These are phyloP conservation scores for Luffa aegyptiaca DNA, from an alignment of 306 rosid genomes.

Conservation along the genomic window DNA sequence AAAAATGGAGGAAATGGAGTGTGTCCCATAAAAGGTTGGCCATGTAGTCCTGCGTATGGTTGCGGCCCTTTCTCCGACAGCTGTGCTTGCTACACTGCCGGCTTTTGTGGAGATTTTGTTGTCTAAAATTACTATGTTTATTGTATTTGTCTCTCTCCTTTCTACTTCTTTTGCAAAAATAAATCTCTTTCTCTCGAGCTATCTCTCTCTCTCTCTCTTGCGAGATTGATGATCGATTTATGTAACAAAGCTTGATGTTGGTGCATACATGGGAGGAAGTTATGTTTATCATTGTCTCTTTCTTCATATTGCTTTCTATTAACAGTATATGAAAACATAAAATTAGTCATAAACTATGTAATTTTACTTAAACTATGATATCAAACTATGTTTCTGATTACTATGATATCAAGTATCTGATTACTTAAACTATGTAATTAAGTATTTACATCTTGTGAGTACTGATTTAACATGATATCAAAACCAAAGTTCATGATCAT, in stretches of 20 bases:
- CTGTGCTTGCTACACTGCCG: not conserved
- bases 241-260: not conserved
- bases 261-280: not conserved
- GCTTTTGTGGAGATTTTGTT: not conserved
- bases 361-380: no score
- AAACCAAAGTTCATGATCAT: no score
- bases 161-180: not conserved
- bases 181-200: not conserved
- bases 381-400: no score
- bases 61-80: not conserved
- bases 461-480: no score
- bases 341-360: no score
- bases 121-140: not conserved
- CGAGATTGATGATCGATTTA: not conserved
- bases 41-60: not conserved
- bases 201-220: not conserved
- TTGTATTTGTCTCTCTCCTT: not conserved
- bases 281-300: not conserved
- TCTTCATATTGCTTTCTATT: not conserved
- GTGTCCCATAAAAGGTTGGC: not conserved
- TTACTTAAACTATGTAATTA: no score
- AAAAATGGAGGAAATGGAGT: not conserved
- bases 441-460: no score
- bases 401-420: no score
- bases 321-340: no score